These are phyloP conservation scores for Mesembryanthemum crystallinum DNA, from an alignment of 148 eudicot genomes.

Conservation along the genomic window DNA sequence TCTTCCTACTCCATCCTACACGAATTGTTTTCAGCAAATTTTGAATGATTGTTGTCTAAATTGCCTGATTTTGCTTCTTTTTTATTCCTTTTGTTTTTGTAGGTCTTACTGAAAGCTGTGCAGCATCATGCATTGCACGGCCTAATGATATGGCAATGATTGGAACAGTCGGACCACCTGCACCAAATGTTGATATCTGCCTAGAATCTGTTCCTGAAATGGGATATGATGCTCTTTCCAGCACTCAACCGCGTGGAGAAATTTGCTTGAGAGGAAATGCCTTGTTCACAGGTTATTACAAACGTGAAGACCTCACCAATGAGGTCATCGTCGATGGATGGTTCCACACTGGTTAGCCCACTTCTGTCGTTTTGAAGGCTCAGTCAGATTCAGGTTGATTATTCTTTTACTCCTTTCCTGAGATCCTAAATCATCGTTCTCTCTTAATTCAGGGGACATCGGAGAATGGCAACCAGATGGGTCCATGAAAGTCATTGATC, in stretches of 20 bases:
- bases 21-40: background rate
- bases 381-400: background rate
- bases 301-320: conserved; percentile 78
- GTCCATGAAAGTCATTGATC: conserved; percentile 87
- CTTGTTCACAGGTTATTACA: conserved; percentile 77
- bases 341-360: conserved; percentile 82
- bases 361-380: background rate
- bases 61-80: background rate
- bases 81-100: background rate
- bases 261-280: conserved; percentile 72
- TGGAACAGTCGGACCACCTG: conserved; percentile 94
- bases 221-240: conserved; percentile 87
- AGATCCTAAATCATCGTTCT: background rate
- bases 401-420: background rate
- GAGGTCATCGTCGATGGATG: conserved; percentile 77
- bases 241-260: conserved; percentile 70
- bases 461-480: conserved; percentile 97
- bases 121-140: conserved; percentile 69
- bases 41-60: background rate
- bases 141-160: conserved; percentile 69
- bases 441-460: conserved; percentile 62
- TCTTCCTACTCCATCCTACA: background rate
- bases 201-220: conserved; percentile 91
- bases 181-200: conserved; percentile 76
- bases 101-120: conserved; percentile 97